Conservation (phyloP, 2,329 filamentous ascomycete genomes). For the Diaporthe eres region DNA sequence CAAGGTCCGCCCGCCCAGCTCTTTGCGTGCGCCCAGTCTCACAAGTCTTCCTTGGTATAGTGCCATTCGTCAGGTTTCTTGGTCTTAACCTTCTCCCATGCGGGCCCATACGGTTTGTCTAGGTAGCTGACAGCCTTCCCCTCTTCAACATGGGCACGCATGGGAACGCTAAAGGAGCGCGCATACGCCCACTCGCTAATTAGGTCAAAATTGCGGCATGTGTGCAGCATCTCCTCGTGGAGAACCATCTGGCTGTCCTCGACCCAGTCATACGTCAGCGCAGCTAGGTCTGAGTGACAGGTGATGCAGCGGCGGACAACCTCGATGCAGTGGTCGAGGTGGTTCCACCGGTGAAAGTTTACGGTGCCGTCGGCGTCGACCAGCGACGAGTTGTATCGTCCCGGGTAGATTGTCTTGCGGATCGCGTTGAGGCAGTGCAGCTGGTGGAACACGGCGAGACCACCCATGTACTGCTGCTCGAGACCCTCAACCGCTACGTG, state of each 20-base stretch:
- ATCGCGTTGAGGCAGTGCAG: not conserved
- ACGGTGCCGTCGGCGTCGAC: not conserved
- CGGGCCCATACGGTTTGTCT: not conserved
- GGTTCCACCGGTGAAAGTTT: not conserved
- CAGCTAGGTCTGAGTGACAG: not conserved
- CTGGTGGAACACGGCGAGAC: not conserved
- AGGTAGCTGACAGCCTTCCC: not conserved
- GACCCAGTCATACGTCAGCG: not conserved
- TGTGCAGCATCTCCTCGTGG: not conserved
- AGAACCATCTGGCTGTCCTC: not conserved
- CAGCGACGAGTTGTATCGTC: not conserved
- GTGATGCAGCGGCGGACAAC: not conserved
- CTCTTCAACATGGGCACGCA: not conserved
- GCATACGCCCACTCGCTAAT: not conserved
- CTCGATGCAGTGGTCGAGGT: slow-evolving; percentile 1
- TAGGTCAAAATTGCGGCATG: not conserved
- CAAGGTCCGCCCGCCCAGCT: no score
- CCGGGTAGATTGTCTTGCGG: not conserved
- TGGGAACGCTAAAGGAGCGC: not conserved
- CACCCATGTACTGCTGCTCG: not conserved
- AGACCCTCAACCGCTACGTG: not conserved
- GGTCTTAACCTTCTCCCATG: not conserved
- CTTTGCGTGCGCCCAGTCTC: no score
- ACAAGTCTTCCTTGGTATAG: not conserved
- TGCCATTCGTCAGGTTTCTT: not conserved